Base-by-base conservation (phyloP, 306 rosid genomes). In the Cercis canadensis region DNA sequence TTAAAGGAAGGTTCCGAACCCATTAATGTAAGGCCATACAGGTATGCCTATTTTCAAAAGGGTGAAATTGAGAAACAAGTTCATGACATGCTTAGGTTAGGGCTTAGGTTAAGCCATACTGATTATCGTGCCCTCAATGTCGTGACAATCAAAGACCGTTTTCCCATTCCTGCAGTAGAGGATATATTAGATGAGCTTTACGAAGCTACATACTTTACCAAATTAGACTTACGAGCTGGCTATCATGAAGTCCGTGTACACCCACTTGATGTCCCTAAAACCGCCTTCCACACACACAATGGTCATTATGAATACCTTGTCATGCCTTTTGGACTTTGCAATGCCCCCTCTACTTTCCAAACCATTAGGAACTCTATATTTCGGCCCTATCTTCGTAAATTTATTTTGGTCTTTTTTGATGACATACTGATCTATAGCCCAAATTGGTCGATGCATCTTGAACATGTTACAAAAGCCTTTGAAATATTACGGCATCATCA, bases 121-220 rank as follows among this genome's bases (percentile, higher is more conserved):
- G 14, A 52, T 0, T 52, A 17, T 18, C 0, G 13, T 1, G 13
- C 32, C 8, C 32, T 52, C 2, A 52, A 17, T 8, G 11, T 9
- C 17, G 44, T 40, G 5, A 40, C 44, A 3, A 40, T 4, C 17
- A 52, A 52, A 8, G 13, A 52, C 7, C 1, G 31, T 1, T 50
- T 50, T 2, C 55, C 21, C 2, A 50, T 50, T 7, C 55, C 55
- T 8, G 14, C 21, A 2, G 55, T 50, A 2, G 55, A 50, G 4
- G 55, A 50, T 50, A 50, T 50, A 17, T 8, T 14, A 2, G 55
- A 50, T 50, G 55, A 50, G 18, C 29, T 63, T 52, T 6, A 63
- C 13, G 55, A 17, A 0, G 69, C 56, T 11, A 18, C 70, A 11
- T 50, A 66, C n/a, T 66, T 66, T 10, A 31, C 60, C 15, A 66